phyloP scores from a whole-genome alignment of 495 filamentous ascomycete species.

The Podospora appendiculata region DNA sequence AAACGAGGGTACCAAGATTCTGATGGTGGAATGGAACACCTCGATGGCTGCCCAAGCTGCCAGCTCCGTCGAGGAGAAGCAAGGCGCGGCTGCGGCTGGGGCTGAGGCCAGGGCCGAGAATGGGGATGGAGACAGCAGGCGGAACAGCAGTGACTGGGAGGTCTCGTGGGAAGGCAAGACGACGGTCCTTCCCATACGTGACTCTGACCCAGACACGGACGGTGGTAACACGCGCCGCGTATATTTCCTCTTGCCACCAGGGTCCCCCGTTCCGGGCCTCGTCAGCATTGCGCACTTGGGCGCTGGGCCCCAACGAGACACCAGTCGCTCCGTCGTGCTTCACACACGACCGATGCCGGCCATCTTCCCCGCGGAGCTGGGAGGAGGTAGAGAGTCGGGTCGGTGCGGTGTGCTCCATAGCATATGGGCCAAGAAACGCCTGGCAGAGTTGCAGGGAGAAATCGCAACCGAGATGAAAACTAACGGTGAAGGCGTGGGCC shows the following conservation, averaged over 20 bases:
- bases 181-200: conserved; percentile 55
- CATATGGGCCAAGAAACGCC: conserved; percentile 70
- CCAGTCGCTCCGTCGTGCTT: conserved; percentile 14
- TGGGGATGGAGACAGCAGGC: background rate
- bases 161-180: conserved; percentile 71
- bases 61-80: too few species aligned
- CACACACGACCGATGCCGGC: conserved; percentile 69
- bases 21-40: conserved; percentile 80
- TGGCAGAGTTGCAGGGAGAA: conserved; percentile 64
- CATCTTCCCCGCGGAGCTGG: conserved; percentile 68
- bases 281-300: conserved; percentile 54
- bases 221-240: conserved; percentile 43
- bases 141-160: conserved; percentile 48
- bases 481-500: conserved; percentile 68
- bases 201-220: conserved; percentile 27
- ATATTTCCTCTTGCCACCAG: conserved; percentile 67
- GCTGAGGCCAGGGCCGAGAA: background rate
- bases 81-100: conserved; percentile 14
- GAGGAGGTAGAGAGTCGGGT: conserved; percentile 54
- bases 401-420: conserved; percentile 76
- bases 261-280: conserved; percentile 55
- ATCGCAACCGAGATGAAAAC: conserved; percentile 53
- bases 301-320: background rate
- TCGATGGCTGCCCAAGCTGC: conserved; percentile 20
- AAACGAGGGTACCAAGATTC: conserved; percentile 75